Evolutionary conservation across 768 basidiomycete species (phyloP).

Genomic region (Suillus fuscotomentosus): DNA sequence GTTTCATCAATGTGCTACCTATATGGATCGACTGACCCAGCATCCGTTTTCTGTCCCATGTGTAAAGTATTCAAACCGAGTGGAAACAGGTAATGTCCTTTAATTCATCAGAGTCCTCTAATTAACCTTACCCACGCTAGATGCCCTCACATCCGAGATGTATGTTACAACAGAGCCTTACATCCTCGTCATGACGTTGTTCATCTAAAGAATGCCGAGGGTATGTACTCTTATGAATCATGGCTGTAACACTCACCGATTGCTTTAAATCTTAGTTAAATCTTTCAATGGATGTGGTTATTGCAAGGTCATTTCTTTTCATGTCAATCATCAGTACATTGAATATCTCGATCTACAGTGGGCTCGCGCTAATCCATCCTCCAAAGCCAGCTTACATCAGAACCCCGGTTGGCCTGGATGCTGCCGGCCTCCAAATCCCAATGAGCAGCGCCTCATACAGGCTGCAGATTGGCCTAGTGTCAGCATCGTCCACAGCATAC

Average conservation of each 20-base stretch:
- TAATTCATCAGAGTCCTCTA: slow-evolving; percentile 7
- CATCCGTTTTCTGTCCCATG: slow-evolving; percentile 73
- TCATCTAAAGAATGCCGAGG: slow-evolving; percentile 86
- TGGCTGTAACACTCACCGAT: slow-evolving; percentile 15
- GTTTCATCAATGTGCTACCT: slow-evolving; percentile 65
- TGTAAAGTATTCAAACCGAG: slow-evolving; percentile 77
- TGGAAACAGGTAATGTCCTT: slow-evolving; percentile 45
- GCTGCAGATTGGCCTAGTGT: slow-evolving; percentile 82
- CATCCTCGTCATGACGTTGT: slow-evolving; percentile 80
- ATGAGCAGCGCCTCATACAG: slow-evolving; percentile 62
- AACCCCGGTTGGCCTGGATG: slow-evolving; percentile 89
- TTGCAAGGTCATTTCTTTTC: slow-evolving; percentile 66
- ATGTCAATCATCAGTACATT: slow-evolving; percentile 19
- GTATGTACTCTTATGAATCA: slow-evolving; percentile 36
- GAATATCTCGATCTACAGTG: slow-evolving; percentile 48
- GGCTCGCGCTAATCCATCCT: slow-evolving; percentile 58
- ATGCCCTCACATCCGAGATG: slow-evolving; percentile 74
- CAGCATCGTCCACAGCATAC: slow-evolving; percentile 68
- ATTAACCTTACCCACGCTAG: slow-evolving; percentile 38
- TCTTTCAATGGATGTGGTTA: slow-evolving; percentile 86
- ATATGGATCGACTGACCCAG: slow-evolving; percentile 66
- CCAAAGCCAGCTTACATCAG: slow-evolving; percentile 54
- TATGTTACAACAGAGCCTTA: slow-evolving; percentile 68
- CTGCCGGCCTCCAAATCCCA: slow-evolving; percentile 68
- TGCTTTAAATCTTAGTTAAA: slow-evolving; percentile 49